Percentiles rank a stretch among this genome's conserved stretches.
Conservation (phyloP, 805 yeast species). For the Kurtzmaniella cleridarum region DNA sequence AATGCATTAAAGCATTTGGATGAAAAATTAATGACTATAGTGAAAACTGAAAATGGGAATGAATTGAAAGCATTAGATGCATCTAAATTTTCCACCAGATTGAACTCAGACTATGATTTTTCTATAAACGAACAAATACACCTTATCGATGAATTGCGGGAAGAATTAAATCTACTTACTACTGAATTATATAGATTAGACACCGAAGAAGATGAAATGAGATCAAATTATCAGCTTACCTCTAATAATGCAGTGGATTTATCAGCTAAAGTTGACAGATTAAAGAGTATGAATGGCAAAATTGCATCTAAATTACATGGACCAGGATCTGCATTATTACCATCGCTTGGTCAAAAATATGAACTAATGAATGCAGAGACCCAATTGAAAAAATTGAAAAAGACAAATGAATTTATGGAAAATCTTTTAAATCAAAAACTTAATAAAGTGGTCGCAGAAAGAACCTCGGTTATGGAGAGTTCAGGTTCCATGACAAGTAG, state of each 20-base stretch:
- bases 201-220: conserved; percentile 23
- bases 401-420: conserved; percentile 26
- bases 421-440: conserved; percentile 24
- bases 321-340: conserved; percentile 31
- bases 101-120: conserved; percentile 2
- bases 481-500: conserved; percentile 22
- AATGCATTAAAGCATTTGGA: conserved; percentile 1
- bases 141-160: conserved; percentile 16
- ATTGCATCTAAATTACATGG: conserved; percentile 22
- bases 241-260: conserved; percentile 30
- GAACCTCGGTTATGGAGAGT: conserved; percentile 24
- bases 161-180: conserved; percentile 19
- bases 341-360: conserved; percentile 29
- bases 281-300: conserved; percentile 14
- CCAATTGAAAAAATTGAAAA: conserved; percentile 18
- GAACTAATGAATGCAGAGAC: conserved; percentile 23
- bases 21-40: conserved; percentile 5
- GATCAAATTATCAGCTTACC: conserved; percentile 28
- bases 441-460: conserved; percentile 30
- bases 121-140: conserved; percentile 14
- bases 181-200: conserved; percentile 20
- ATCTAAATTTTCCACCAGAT: not conserved
- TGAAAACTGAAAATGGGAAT: not conserved
- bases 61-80: not conserved
- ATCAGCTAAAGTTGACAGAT: conserved; percentile 14